A percentile compares a stretch with the other conserved stretches of the same genome.
Evolutionary conservation across 768 basidiomycete species (phyloP).

Genomic region (Leucosporidium scottii): DNA sequence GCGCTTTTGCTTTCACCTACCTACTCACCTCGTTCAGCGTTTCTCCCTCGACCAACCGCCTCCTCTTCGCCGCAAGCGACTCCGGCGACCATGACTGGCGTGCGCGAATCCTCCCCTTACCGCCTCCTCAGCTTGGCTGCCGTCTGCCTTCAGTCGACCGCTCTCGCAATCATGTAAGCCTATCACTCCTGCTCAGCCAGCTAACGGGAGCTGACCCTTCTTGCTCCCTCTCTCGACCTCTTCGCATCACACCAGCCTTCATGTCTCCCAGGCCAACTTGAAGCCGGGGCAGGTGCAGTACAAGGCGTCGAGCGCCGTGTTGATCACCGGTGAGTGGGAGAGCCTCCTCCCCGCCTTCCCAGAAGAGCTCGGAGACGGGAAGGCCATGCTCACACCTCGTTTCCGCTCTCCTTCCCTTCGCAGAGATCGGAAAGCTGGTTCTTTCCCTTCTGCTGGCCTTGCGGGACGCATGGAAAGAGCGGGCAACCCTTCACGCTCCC

Average conservation of each 20-base stretch:
- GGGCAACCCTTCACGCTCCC: conserved; percentile 12
- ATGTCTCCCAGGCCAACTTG: conserved; percentile 23
- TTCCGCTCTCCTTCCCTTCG: not conserved
- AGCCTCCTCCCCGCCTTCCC: too few species aligned
- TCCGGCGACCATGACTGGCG: too few species aligned
- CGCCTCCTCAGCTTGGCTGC: conserved; percentile 16
- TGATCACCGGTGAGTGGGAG: conserved; percentile 27
- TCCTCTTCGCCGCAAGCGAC: too few species aligned
- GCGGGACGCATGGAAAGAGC: conserved; percentile 26
- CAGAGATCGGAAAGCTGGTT: conserved; percentile 36
- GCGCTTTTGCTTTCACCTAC: too few species aligned
- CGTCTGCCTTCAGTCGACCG: conserved; percentile 34
- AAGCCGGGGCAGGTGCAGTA: conserved; percentile 29
- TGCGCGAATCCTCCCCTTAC: too few species aligned
- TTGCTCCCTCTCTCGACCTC: not conserved
- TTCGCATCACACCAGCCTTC: conserved; percentile 18
- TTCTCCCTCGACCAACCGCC: too few species aligned
- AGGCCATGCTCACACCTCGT: not conserved
- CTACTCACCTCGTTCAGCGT: too few species aligned
- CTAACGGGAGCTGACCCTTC: not conserved
- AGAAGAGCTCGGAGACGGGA: not conserved
- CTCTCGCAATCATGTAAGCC: conserved; percentile 32
- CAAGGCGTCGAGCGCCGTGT: conserved; percentile 36
- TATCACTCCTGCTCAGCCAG: not conserved
- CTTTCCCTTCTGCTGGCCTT: conserved; percentile 34